Evolutionary conservation across 441 rosid species (phyloP).

Genomic region (Omphalea diandra): DNA sequence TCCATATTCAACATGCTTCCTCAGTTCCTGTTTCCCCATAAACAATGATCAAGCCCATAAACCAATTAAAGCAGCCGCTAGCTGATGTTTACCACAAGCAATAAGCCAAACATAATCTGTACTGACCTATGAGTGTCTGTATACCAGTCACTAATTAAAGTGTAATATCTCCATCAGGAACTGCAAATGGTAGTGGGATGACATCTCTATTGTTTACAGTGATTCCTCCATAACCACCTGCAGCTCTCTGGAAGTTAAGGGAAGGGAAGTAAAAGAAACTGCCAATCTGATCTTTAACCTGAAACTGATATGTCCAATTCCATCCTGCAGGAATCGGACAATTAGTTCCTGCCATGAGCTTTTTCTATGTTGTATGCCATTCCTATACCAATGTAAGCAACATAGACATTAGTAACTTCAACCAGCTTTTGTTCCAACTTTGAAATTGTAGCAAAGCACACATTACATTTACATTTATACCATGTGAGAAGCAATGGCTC

Average conservation of each 20-base stretch:
- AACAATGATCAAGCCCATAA: constrained; percentile 17
- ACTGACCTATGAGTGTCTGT: constrained; percentile 68
- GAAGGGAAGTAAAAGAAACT: constrained; percentile 90
- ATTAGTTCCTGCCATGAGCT: constrained; percentile 97
- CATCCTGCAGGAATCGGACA: constrained; percentile 92
- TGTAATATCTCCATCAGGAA: constrained; percentile 76
- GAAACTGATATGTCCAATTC: constrained; percentile 96
- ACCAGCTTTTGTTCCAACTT: constrained; percentile 1
- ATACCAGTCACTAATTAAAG: constrained; percentile 83
- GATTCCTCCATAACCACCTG: constrained; percentile 88
- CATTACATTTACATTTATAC: constrained; percentile 30
- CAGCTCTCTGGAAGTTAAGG: constrained; percentile 67
- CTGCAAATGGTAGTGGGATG: constrained; percentile 66
- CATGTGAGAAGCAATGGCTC: constrained; percentile 85
- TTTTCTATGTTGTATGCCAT: constrained; percentile 79
- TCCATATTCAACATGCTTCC: constrained; percentile 61
- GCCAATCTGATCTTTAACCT: constrained; percentile 92
- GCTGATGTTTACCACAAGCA: constrained; percentile 19
- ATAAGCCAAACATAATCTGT: constrained; percentile 7
- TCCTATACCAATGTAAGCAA: constrained; percentile 42
- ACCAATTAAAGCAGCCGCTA: constrained; percentile 20
- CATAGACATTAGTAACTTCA: neutral
- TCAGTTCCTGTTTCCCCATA: constrained; percentile 52
- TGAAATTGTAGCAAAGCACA: neutral
- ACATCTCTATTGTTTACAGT: constrained; percentile 70